These are phyloP conservation scores for Alternaria solani DNA, from an alignment of 2,329 filamentous ascomycete species.

Conservation along the genomic window DNA sequence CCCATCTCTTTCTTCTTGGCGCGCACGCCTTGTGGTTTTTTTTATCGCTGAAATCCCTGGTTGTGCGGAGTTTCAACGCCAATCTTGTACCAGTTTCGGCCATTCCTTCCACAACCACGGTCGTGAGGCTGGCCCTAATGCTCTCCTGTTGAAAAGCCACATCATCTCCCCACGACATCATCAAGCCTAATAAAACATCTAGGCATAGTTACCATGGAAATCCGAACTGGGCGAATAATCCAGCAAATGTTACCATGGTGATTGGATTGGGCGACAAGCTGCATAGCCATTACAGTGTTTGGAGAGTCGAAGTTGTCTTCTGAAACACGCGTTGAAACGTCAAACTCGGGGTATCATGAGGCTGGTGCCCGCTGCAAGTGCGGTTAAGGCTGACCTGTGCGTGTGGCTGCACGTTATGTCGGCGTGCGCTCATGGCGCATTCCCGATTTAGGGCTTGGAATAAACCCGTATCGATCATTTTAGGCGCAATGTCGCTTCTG, in stretches of 20 bases:
- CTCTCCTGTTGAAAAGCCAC: constrained; percentile 3
- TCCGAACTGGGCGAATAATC: constrained; percentile 1
- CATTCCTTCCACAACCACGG: neutral
- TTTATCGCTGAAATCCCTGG: neutral
- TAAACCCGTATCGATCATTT: neutral
- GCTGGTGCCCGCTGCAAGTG: constrained; percentile 14
- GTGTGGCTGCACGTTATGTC: constrained; percentile 7
- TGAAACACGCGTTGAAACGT: constrained; percentile 10
- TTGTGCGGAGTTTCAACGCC: neutral
- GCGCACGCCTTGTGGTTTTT: neutral
- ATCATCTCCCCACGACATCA: neutral
- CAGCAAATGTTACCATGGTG: constrained; percentile 10
- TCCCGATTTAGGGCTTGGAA: constrained; percentile 3
- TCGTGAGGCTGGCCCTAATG: neutral
- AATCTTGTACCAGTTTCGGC: neutral
- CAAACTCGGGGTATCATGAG: constrained; percentile 7
- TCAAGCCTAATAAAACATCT: constrained; percentile 6
- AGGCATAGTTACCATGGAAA: constrained; percentile 4
- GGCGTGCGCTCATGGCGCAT: constrained; percentile 1
- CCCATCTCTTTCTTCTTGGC: neutral
- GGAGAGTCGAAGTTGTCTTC: neutral
- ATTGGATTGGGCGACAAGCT: constrained; percentile 7
- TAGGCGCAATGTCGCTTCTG: neutral
- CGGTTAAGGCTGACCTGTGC: constrained; percentile 16
- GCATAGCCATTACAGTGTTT: neutral